phyloP scores from a whole-genome alignment of 192 early-diverging fungal species.

The Coemansia guatemalensis region DNA sequence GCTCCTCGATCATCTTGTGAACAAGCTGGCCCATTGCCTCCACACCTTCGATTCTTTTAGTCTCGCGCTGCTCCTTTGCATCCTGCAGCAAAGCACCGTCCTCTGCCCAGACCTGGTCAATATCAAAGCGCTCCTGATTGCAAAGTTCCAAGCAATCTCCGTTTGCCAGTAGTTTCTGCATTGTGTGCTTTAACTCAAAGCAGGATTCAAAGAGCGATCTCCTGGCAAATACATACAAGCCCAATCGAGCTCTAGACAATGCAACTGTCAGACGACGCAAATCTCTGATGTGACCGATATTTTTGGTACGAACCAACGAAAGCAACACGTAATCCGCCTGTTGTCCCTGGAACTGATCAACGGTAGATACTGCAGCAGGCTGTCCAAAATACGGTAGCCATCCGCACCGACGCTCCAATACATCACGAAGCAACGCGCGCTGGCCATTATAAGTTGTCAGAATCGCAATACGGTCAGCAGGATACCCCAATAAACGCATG shows the following conservation, averaged over 20 bases:
- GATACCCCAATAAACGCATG: constrained; percentile 93
- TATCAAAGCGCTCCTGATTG: constrained; percentile 59
- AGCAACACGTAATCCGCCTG: constrained; percentile 92
- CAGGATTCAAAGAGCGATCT: constrained; percentile 73
- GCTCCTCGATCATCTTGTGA: constrained; percentile 22
- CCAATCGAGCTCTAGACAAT: constrained; percentile 88
- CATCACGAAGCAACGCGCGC: constrained; percentile 86
- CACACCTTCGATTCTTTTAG: constrained; percentile 18
- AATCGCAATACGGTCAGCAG: constrained; percentile 85
- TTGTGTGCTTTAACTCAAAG: constrained; percentile 74
- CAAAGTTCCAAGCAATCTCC: constrained; percentile 59
- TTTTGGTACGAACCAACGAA: constrained; percentile 88
- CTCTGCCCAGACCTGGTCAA: constrained; percentile 17
- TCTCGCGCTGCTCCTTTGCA: neutral
- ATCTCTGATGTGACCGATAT: constrained; percentile 91
- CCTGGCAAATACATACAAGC: constrained; percentile 91
- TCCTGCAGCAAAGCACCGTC: neutral
- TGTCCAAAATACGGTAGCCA: constrained; percentile 86
- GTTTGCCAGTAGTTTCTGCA: constrained; percentile 60
- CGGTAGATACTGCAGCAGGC: constrained; percentile 82
- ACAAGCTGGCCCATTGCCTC: constrained; percentile 37
- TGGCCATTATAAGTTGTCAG: constrained; percentile 99
- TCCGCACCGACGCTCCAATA: constrained; percentile 77
- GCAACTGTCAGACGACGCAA: constrained; percentile 91
- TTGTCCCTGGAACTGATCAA: constrained; percentile 97